These are phyloP conservation scores for Aureobasidium lini DNA, from an alignment of 2,329 filamentous ascomycete genomes.

Conservation along the genomic window DNA sequence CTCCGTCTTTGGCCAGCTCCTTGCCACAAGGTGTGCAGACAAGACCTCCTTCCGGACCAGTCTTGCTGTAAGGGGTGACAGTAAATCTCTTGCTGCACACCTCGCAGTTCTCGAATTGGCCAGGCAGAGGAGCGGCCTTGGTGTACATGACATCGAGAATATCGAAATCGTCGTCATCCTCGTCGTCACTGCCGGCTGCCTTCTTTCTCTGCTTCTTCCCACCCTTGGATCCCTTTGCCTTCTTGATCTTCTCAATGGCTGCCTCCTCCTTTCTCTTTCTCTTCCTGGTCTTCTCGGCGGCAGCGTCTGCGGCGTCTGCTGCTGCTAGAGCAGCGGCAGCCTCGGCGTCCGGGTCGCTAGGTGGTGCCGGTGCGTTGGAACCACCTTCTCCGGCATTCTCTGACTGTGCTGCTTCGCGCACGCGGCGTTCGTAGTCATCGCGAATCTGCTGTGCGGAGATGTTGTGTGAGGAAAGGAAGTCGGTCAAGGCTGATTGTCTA, in stretches of 20 bases:
- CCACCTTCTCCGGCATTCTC: constrained; percentile 30
- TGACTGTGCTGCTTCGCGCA: constrained; percentile 39
- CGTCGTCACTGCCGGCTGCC: constrained; percentile 37
- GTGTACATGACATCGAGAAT: constrained; percentile 46
- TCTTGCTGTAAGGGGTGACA: constrained; percentile 80
- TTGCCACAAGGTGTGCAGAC: constrained; percentile 77
- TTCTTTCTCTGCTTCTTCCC: constrained; percentile 38
- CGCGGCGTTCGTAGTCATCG: constrained; percentile 49
- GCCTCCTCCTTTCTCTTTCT: constrained; percentile 47
- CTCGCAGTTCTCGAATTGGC: constrained; percentile 84
- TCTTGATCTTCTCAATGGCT: constrained; percentile 29
- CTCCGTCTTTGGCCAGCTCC: constrained; percentile 52
- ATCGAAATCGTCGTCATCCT: constrained; percentile 41
- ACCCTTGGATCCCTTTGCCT: constrained; percentile 43
- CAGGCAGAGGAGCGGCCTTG: constrained; percentile 57
- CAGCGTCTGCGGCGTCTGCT: constrained; percentile 25
- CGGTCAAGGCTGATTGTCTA: constrained; percentile 58
- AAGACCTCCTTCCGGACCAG: constrained; percentile 76
- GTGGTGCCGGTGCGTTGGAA: constrained; percentile 25
- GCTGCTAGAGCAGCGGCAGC: constrained; percentile 35
- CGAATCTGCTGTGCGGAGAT: constrained; percentile 61
- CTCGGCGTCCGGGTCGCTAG: constrained; percentile 24
- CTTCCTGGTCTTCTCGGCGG: constrained; percentile 42
- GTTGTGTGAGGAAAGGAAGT: constrained; percentile 58
- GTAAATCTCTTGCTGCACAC: constrained; percentile 82